Conservation (phyloP, 768 basidiomycete species). For the Calocybe indica region DNA sequence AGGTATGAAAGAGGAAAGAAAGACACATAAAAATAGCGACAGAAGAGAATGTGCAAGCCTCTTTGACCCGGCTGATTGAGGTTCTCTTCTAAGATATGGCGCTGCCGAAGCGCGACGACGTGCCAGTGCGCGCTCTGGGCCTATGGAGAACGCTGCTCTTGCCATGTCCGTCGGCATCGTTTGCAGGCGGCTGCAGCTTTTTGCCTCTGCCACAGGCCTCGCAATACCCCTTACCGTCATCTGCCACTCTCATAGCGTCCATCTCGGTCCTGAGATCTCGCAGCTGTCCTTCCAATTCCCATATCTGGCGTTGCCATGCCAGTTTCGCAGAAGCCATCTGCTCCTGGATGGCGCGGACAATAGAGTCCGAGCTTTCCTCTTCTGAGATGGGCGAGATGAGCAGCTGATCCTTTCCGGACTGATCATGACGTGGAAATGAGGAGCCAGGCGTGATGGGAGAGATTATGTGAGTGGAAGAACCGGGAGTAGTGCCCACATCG, state of each 20-base stretch:
- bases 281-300: slow-evolving; percentile 72
- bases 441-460: slow-evolving; percentile 33
- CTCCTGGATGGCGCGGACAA: slow-evolving; percentile 52
- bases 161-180: background rate
- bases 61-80: background rate
- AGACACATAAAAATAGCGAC: too few species aligned
- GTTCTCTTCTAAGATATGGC: slow-evolving; percentile 26
- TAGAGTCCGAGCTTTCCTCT: slow-evolving; percentile 33
- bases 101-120: slow-evolving; percentile 55
- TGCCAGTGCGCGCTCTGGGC: slow-evolving; percentile 64
- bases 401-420: slow-evolving; percentile 20
- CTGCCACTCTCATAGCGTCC: slow-evolving; percentile 41
- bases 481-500: slow-evolving; percentile 48
- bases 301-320: slow-evolving; percentile 67
- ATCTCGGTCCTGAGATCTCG: slow-evolving; percentile 67
- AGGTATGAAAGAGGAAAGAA: too few species aligned
- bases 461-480: slow-evolving; percentile 37
- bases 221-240: slow-evolving; percentile 40
- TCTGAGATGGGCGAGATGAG: slow-evolving; percentile 20
- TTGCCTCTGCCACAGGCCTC: slow-evolving; percentile 54
- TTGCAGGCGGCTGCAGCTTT: slow-evolving; percentile 4
- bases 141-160: slow-evolving; percentile 46
- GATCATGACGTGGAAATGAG: slow-evolving; percentile 6
- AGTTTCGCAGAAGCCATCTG: slow-evolving; percentile 52
- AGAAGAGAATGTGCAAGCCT: too few species aligned